Percentiles rank a stretch among this genome's conserved stretches.
These are phyloP conservation scores for Phaffia tasmanica DNA, from an alignment of 768 basidiomycete genomes.

Conservation along the genomic window DNA sequence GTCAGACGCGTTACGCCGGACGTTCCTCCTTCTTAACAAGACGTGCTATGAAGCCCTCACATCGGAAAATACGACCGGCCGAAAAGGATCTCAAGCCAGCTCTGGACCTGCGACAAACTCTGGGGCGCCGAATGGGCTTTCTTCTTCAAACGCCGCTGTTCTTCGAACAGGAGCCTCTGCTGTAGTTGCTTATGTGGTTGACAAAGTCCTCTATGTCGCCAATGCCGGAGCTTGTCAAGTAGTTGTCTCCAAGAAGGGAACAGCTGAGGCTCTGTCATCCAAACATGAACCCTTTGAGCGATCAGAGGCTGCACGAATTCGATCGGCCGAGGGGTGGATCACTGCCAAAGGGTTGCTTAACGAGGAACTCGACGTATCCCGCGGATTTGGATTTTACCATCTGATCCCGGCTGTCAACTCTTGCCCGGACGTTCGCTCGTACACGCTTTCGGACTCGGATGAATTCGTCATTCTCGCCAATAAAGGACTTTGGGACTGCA, in stretches of 20 bases:
- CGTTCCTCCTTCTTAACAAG: conserved; percentile 80
- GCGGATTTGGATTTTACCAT: conserved; percentile 86
- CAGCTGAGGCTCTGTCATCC: conserved; percentile 59
- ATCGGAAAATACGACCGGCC: conserved; percentile 38
- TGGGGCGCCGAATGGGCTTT: conserved; percentile 20
- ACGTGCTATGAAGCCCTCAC: conserved; percentile 50
- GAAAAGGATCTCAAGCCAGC: conserved; percentile 2
- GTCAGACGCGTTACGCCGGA: conserved; percentile 66
- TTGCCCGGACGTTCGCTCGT: conserved; percentile 60
- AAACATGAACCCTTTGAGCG: conserved; percentile 85
- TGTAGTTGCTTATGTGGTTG: conserved; percentile 71
- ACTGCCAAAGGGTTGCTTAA: conserved; percentile 82
- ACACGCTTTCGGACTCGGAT: conserved; percentile 66
- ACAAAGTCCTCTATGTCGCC: conserved; percentile 71
- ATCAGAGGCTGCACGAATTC: conserved; percentile 71
- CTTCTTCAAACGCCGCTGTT: conserved; percentile 34
- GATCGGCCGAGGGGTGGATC: conserved; percentile 86
- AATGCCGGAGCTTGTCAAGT: conserved; percentile 83
- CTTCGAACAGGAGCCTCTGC: conserved; percentile 67
- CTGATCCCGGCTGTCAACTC: conserved; percentile 83
- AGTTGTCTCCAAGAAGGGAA: conserved; percentile 63
- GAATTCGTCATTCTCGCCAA: conserved; percentile 96
- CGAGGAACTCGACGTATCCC: conserved; percentile 63
- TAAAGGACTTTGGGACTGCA: conserved; percentile 81
- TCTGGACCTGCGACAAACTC: conserved; percentile 23